Evolutionary conservation across 768 basidiomycete genomes (phyloP).

Genomic region (Bullera alba): DNA sequence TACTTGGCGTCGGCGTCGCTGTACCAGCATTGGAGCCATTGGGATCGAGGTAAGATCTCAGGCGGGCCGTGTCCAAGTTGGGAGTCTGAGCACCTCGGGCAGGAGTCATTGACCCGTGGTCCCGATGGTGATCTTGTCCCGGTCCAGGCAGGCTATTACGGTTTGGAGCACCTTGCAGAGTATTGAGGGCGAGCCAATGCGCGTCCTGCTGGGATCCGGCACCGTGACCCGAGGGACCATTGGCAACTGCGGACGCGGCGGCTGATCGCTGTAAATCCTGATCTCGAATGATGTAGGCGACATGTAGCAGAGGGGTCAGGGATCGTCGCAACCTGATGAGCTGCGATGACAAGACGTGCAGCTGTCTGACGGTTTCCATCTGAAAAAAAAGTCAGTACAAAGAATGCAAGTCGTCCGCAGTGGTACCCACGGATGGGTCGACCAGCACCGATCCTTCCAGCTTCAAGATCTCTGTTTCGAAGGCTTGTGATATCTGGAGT

Average conservation of each 20-base stretch:
- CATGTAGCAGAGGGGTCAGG: slow-evolving; percentile 35
- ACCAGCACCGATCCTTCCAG: slow-evolving; percentile 44
- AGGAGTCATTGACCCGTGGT: neutral
- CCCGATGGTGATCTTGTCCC: too few species aligned
- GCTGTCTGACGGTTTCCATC: slow-evolving; percentile 43
- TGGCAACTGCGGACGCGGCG: slow-evolving; percentile 28
- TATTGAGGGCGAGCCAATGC: too few species aligned
- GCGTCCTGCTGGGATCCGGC: too few species aligned
- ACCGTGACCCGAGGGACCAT: slow-evolving; percentile 1
- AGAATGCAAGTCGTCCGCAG: neutral
- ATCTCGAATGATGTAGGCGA: slow-evolving; percentile 41
- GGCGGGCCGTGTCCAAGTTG: too few species aligned
- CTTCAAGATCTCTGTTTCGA: slow-evolving; percentile 44
- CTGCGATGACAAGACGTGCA: slow-evolving; percentile 44
- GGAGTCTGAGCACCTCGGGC: too few species aligned
- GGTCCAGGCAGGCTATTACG: too few species aligned
- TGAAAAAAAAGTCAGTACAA: neutral
- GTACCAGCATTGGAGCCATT: too few species aligned
- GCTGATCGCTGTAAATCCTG: slow-evolving; percentile 38
- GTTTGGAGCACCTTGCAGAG: too few species aligned
- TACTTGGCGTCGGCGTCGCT: too few species aligned
- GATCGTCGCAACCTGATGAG: slow-evolving; percentile 41
- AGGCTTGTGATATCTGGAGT: slow-evolving; percentile 39
- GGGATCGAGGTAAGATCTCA: too few species aligned
- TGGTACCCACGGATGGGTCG: slow-evolving; percentile 25